Evolutionary conservation across 176 grass and related monocot genomes (phyloP).

Genomic region (Triticum turgidum): DNA sequence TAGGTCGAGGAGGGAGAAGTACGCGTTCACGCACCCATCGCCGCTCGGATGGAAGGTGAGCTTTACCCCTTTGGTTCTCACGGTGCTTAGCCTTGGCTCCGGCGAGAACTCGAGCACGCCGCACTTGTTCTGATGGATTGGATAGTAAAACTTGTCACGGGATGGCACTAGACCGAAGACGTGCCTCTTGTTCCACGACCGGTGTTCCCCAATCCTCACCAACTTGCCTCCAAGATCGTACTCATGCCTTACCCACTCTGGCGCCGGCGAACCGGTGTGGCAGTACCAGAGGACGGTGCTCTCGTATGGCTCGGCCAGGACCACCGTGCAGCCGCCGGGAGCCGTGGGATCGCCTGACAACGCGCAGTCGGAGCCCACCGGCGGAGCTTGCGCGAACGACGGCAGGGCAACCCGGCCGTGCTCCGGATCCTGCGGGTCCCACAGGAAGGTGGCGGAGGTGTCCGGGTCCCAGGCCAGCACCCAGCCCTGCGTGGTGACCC

Average conservation of each 20-base stretch:
- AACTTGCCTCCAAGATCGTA: not conserved
- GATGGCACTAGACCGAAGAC: not conserved
- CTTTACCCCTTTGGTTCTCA: not conserved
- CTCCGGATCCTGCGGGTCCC: not conserved
- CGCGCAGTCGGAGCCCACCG: too few species aligned
- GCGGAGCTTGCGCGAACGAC: not conserved
- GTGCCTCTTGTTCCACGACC: not conserved
- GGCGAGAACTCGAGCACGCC: not conserved
- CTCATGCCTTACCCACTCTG: not conserved
- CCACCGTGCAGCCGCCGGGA: too few species aligned
- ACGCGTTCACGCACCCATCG: not conserved
- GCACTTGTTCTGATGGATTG: not conserved
- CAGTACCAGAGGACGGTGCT: not conserved
- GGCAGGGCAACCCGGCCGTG: not conserved
- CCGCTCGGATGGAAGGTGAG: not conserved
- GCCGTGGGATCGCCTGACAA: too few species aligned
- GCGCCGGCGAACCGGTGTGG: not conserved
- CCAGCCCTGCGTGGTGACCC: not conserved
- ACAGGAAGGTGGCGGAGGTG: not conserved
- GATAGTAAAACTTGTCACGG: not conserved
- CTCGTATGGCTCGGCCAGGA: not conserved
- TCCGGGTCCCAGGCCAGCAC: not conserved
- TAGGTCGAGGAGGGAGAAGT: not conserved
- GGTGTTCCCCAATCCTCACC: not conserved
- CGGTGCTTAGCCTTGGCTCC: not conserved